Base-by-base conservation (phyloP, 768 basidiomycete species). In the Pilatotrama ljubarskyi region DNA sequence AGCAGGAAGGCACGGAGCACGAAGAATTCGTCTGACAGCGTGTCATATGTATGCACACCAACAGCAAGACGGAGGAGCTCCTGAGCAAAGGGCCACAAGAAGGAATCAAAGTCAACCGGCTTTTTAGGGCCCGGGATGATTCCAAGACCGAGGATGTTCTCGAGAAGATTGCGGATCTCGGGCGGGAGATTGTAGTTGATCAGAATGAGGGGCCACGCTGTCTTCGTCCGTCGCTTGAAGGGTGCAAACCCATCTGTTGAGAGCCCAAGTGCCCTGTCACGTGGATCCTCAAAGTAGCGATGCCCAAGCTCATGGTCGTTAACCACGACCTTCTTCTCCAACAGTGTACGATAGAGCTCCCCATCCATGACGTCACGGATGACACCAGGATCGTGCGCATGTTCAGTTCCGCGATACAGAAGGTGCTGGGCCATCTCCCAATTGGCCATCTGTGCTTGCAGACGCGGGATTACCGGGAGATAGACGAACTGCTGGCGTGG, bases 191-290 rank as follows among this genome's bases (percentile, higher is more conserved):
- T 82, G 65, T 74, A 76, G 59, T 79, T 78, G 58, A 75, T 69
- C 0, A 77, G 15, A 14, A 83, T 56, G 5, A 83, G 52, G 0
- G 78, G 81, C 69, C 77, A 82, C 10, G 66, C 70, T 0, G 77
- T 76, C 1, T 67, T 53, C 7, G 70, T 69, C 15, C 66, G 65
- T 1, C 68, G 61, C 40, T 74, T 74, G 60, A 75, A 80, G 5
- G 77, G 72, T 0, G 68, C 62, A 64, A 80, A 80, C 0, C 82
- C 76, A 66, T 84, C 80, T 0, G 73, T 73, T 3, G 74, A 76
- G 0, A 82, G 51, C 0, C 72, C 75, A 7, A 83, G 69, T 1
- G 80, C 79, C 20, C 83, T 69, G 54, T 83, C 80, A 5, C 67
- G 68, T 0, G 37, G 46, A n/a, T 74, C 71, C 0, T 66, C 65